phyloP scores from a whole-genome alignment of 2,329 filamentous ascomycete species.

The Exophiala mesophila region DNA sequence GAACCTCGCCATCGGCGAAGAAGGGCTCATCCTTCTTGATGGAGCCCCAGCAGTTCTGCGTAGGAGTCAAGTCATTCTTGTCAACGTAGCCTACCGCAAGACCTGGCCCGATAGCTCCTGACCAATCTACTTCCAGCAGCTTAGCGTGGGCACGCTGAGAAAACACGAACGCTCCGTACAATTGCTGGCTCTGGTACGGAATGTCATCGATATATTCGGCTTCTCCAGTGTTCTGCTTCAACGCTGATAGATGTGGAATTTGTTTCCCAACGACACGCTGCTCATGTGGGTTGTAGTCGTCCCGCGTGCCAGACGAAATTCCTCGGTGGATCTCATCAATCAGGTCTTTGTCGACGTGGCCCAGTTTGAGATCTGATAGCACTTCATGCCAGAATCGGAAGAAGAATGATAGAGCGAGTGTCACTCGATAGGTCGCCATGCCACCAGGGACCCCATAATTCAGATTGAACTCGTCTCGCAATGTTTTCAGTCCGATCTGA shows the following conservation, averaged over 20 bases:
- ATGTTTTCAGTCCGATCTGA: constrained; percentile 80
- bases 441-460: constrained; percentile 88
- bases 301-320: constrained; percentile 75
- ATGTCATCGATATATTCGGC: constrained; percentile 97
- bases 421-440: constrained; percentile 94
- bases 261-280: constrained; percentile 79
- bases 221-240: constrained; percentile 91
- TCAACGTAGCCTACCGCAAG: constrained; percentile 83
- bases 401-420: constrained; percentile 87
- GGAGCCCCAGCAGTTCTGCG: constrained; percentile 87
- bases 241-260: constrained; percentile 78
- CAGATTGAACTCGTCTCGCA: constrained; percentile 86
- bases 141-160: constrained; percentile 87
- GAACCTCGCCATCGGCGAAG: constrained; percentile 86
- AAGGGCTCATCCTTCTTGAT: constrained; percentile 80
- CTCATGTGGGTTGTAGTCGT: constrained; percentile 72
- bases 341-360: constrained; percentile 62
- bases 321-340: constrained; percentile 79
- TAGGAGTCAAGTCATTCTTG: constrained; percentile 70
- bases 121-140: constrained; percentile 69
- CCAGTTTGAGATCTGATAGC: constrained; percentile 49
- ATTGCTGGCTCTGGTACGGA: constrained; percentile 76
- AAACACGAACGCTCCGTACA: constrained; percentile 81
- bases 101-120: constrained; percentile 71
- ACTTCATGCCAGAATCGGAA: constrained; percentile 95